Evolutionary conservation across 192 early-diverging fungal species (phyloP), one percentile per base, ranked within the genome.

Genomic region (Entophlyctis helioformis): DNA sequence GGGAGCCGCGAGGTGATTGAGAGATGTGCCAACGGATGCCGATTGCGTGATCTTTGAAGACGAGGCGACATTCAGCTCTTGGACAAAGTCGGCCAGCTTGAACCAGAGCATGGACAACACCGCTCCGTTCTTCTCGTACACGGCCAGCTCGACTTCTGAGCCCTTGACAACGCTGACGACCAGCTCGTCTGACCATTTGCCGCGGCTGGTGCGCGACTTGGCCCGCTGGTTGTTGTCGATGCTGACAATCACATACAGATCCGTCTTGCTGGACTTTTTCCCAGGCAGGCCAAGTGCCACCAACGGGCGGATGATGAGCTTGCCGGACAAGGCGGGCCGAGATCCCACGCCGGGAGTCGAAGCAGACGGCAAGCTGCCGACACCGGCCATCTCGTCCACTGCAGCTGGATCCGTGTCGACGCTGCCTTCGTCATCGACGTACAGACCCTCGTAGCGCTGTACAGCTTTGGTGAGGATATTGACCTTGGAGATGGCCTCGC

Each of bases 61-160:
- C n/a, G n/a, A n/a, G n/a, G n/a, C n/a, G n/a, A n/a, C n/a, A n/a
- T n/a, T n/a, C 13, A 91, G 53, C 31, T 84, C 89, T 53, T 95
- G 88, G 35, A 84, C 85, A 40, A 98, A 78, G 52, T 98, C 95
- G 1, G 82, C 83, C 27, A 97, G 74, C 49, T 89, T 89, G 43
- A 96, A 74, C 96, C 96, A 98, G 51, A 86, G 58, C 46, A 94
- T 61, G 6, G 86, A 87, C 53, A 94, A 67, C 31, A 93, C 81
- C 12, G 64, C 56, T 22, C 78, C 38, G 59, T 68, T 66, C 63
- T 87, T 57, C 58, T 98, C 96, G 51, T 84, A 86, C 20, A 98
- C 67, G 8, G 85, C 76, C 27, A 98, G 67, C 60, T 98, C 96
- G 7, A 96, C 74, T 48, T 98, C 96, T 13, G 83, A 81, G 1